Evolutionary conservation across 441 rosid species (phyloP), one percentile per base, ranked within the genome.

Genomic region (Populus hybrid): DNA sequence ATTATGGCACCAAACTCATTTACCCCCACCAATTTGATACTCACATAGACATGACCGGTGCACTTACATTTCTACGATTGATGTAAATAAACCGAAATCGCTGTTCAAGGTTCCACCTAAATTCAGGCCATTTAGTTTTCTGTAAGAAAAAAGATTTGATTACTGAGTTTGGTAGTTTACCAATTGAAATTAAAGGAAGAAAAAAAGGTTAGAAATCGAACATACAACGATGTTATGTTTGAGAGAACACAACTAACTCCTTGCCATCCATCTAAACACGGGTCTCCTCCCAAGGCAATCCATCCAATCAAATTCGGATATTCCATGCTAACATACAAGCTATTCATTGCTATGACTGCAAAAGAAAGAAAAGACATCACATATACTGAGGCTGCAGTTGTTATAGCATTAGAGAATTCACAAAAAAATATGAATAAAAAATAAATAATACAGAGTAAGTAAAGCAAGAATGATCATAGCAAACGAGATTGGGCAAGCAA

Each of bases 251-350:
- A 96, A 64, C 82, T 76, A 50, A 94, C 97, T 28, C 99, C 99
- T 84, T 90, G 84, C 99, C 99, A 96, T 67, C 72, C 66, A 59
- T 92, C 96, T 68, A 88, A 87, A 83, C 99, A 96, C 4, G 99
- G 99, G 84, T 96, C 99, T 81, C 99, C 99, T 83, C 98, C 98
- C 75, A 84, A 78, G 59, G 93, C 80, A 78, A 81, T 63, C 99
- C 99, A 96, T 71, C 88, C 90, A n/a, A 14, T 66, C 73, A 94
- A 82, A 67, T 91, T 86, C 10, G 98, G 98, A 34, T 83, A 84
- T 11, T 91, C 91, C 85, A 96, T 82, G 59, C 91, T 82, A 24
- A 86, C 66, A 50, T 79, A 94, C 73, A 96, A 85, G 79, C 85
- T 82, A 84, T 94, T 91, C 77, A 92, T 82, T 24, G 95, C 99